Base-by-base conservation (phyloP, 768 basidiomycete genomes). In the Aureoboletus auriporus region DNA sequence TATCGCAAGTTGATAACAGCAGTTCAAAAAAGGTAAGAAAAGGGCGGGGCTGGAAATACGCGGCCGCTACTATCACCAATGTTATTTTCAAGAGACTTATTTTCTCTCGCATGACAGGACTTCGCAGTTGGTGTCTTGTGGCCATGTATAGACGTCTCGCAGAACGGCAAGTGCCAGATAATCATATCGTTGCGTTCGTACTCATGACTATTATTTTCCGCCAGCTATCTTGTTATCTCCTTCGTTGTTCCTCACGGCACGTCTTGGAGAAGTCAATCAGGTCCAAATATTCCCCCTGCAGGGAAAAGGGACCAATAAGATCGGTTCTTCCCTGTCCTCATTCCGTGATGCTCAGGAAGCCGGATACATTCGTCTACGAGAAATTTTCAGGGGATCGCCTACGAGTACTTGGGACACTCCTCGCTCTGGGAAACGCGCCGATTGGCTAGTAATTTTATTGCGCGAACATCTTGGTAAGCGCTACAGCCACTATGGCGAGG, bases 111-210 rank as follows among this genome's bases (percentile, higher is more conserved):
- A 39, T 56, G 54, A 53, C 59, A 86, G 84, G 66, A 73, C 38
- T 83, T 83, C 63, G 78, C 83, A 11, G 71, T 89, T 45, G 89
- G 89, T 6, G 69, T 82, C 39, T 75, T 78, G 56, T 91, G 89
- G 89, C 87, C 88, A n/a, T 85, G 83, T 34, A 58, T 75, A 39
- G 84, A 86, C 8, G 46, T 83, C 46, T 61, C 79, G 26, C 74
- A 73, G 44, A 77, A 81, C 51, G 70, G 89, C 86, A 64, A 59
- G 82, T 74, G 51, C 46, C 46, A 36, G 27, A 26, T 38, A 39
- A 29, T 39, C 14, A 29, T 49, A 8, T 47, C 28, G 39, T 44
- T 16, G 12, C 11, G 33, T 47, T 34, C 35, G 46, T 66, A 50
- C 61, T 44, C 42, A n/a, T 50, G 31, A 38, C 44, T 43, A 39